A percentile compares a stretch with the other conserved stretches of the same genome.
Evolutionary conservation across 2,329 filamentous ascomycete species (phyloP).

Genomic region (Chaetomium strumarium): DNA sequence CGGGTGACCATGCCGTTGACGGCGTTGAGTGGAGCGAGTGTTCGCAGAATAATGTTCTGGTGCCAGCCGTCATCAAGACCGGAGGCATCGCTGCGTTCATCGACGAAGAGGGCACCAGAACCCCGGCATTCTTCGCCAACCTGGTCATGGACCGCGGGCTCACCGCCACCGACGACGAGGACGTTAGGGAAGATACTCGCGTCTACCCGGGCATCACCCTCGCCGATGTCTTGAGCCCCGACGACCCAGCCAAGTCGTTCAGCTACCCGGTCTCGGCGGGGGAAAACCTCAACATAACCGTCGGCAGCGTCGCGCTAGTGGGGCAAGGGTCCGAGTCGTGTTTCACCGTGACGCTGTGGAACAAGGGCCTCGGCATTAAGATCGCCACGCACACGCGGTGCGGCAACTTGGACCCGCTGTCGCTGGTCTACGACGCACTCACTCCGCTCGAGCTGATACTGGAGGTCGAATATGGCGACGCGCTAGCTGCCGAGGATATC

Average conservation of each 20-base stretch:
- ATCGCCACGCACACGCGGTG: slow-evolving; percentile 11
- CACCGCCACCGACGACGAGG: slow-evolving; percentile 16
- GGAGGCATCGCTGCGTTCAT: slow-evolving; percentile 19
- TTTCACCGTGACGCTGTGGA: slow-evolving; percentile 12
- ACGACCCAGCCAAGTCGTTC: slow-evolving; percentile 6
- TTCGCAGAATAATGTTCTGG: slow-evolving; percentile 5
- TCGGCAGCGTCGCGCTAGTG: slow-evolving; percentile 1
- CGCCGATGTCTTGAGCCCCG: slow-evolving; percentile 10
- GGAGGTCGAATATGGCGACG: slow-evolving; percentile 11
- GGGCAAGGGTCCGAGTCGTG: slow-evolving; percentile 7
- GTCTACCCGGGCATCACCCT: slow-evolving; percentile 15
- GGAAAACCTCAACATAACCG: slow-evolving; percentile 15
- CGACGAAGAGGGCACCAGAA: not conserved
- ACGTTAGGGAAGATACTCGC: slow-evolving; percentile 4
- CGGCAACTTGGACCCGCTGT: slow-evolving; percentile 5
- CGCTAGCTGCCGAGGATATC: not conserved
- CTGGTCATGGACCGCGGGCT: slow-evolving; percentile 17
- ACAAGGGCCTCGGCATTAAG: slow-evolving; percentile 5
- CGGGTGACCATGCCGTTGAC: not conserved
- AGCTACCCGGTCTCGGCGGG: slow-evolving; percentile 12
- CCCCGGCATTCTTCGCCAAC: slow-evolving; percentile 11
- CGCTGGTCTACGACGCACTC: slow-evolving; percentile 10
- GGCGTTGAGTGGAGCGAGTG: slow-evolving; percentile 6
- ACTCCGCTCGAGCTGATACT: slow-evolving; percentile 14
- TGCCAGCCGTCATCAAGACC: slow-evolving; percentile 17